These are phyloP conservation scores for Arabidopsis arenosa DNA, from an alignment of 345 rosid species.

Conservation along the genomic window DNA sequence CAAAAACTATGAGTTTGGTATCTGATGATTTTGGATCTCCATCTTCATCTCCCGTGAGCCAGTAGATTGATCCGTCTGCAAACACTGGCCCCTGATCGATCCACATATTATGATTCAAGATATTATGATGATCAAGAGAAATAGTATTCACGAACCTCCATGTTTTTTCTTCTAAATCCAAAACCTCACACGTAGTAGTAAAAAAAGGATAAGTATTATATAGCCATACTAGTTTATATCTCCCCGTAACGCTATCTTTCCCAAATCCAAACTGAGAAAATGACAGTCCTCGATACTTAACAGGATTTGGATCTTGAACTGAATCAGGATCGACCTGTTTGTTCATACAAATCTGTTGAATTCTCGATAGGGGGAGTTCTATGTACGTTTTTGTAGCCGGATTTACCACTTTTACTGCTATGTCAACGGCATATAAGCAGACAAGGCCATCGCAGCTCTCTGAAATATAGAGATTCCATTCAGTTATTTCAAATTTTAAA, in stretches of 20 bases:
- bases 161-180: too few species aligned
- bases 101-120: neutral
- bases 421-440: neutral
- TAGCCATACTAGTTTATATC: constrained; percentile 10
- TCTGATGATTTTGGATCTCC: neutral
- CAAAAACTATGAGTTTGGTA: constrained; percentile 29
- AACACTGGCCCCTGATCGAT: constrained; percentile 7
- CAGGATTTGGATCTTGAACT: neutral
- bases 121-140: constrained; percentile 17
- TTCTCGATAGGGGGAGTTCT: constrained; percentile 8
- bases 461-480: neutral
- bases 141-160: constrained; percentile 12
- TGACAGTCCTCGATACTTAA: neutral
- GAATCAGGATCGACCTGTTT: neutral
- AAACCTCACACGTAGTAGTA: constrained; percentile 13
- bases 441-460: constrained; percentile 21
- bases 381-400: neutral
- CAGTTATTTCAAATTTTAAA: neutral
- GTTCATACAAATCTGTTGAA: neutral
- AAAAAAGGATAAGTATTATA: neutral
- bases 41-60: constrained; percentile 12
- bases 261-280: constrained; percentile 7
- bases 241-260: neutral
- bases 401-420: neutral
- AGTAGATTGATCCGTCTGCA: constrained; percentile 32